Evolutionary conservation across 345 rosid species (phyloP), one percentile per base, ranked within the genome.

Genomic region (Populus alba): DNA sequence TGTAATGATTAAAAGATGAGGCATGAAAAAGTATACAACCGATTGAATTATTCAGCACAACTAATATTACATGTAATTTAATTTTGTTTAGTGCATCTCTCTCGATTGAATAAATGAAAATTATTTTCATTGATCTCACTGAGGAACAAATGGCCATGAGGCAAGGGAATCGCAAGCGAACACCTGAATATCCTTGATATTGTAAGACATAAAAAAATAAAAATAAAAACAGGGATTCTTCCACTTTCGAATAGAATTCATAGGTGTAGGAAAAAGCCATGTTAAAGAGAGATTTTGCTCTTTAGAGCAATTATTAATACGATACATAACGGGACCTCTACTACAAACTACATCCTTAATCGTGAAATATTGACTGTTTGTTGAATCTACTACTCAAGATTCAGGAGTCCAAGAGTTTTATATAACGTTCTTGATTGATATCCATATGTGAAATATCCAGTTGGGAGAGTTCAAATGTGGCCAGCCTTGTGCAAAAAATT

Each of bases 401-500:
- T 8, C 11, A 10, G 10, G 12, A 39, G 43, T 39, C 43, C 0
- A 39, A 38, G 10, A 39, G 10, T 39, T 33, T 41, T 41, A 41
- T 41, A 41, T 10, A 41, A 41, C 11, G 13, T 41, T 41, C 11
- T 41, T 41, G 45, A 41, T 41, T 41, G 45, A 41, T 69, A 76
- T 53, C 72, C 66, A 12, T 51, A 12, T 45, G 73, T 65, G 71
- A 68, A 79, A 73, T 59, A 75, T 73, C 73, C 72, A 43, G 16
- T 70, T 25, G 33, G 38, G 47, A 43, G 39, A 63, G 53, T 83
- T 66, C 51, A 10, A 43, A 72, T 74, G 68, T 41, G 41, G 27
- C 43, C 55, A 7, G 41, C 77, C 83, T 82, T 72, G 74, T 76
- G 75, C 85, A 89, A 85, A 81, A 68, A 77, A 75, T 72, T 76